Evolutionary conservation across 2,329 filamentous ascomycete species (phyloP), one percentile per base, ranked within the genome.

Genomic region (Diatrype stigma): DNA sequence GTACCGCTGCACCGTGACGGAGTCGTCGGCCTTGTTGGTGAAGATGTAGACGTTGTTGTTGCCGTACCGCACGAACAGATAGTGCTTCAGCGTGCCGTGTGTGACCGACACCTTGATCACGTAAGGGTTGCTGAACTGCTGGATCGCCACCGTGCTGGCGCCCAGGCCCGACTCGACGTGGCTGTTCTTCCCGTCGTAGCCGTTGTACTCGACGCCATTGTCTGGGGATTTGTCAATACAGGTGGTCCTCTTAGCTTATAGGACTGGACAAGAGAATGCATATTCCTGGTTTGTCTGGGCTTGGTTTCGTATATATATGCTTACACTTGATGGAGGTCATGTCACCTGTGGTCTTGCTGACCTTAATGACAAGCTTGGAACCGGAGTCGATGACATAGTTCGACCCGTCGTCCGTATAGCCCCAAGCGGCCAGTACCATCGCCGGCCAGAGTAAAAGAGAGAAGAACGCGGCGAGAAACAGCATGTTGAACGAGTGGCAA

Each of bases 11-110:
- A 70, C 70, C 2, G 67, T 68, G 28, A 72, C 62, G 26, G 66
- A 70, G 26, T 61, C 57, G 32, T 72, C 70, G 4, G 61, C 64
- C 56, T 72, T 74, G 56, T 73, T 73, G 54, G 70, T 73, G 54
- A 73, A 70, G 30, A 73, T 70, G 51, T 74, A 73, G 12, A 70
- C 63, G 46, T 70, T 68, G 50, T 67, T 64, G 58, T 70, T 67
- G 47, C 64, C 65, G 54, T 69, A 69, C 44, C 67, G 59, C 37
- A 67, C 56, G 19, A 69, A 60, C 26, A 70, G 60, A 47, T 67
- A 68, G 48, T 70, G 67, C 55, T 67, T 66, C 1, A 70, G 56
- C 1, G 65, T 67, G 37, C 67, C 67, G 46, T 66, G 62, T 17
- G 57, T 58, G 22, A 70, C 67, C 0, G 67, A 63, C 10, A 70